Percentiles rank a stretch among this genome's conserved stretches.
These are phyloP conservation scores for Ilyonectria robusta DNA, from an alignment of 2,329 filamentous ascomycete genomes.

Conservation along the genomic window DNA sequence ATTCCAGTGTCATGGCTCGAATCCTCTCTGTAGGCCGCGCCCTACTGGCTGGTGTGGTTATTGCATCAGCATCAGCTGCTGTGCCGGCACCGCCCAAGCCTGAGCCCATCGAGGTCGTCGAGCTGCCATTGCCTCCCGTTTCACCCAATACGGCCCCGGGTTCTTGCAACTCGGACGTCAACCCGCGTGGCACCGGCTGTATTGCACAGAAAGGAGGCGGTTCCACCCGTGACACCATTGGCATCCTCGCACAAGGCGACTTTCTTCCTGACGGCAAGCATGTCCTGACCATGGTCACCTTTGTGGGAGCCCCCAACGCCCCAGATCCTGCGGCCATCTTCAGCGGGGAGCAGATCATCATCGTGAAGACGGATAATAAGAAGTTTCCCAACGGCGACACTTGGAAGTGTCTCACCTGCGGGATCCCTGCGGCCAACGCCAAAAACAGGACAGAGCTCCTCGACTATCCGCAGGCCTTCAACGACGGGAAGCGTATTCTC, in stretches of 20 bases:
- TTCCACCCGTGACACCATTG: neutral
- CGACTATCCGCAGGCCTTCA: conserved; percentile 61
- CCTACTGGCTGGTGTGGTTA: neutral
- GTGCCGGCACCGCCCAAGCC: conserved; percentile 13
- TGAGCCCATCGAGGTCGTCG: conserved; percentile 16
- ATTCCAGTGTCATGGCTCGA: neutral
- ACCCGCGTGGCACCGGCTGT: conserved; percentile 25
- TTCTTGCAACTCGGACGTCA: neutral
- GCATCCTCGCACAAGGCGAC: neutral
- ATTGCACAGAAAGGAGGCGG: neutral
- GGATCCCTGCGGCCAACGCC: conserved; percentile 52
- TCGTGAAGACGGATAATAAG: conserved; percentile 58
- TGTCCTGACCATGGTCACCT: conserved; percentile 56
- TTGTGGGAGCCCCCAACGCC: conserved; percentile 57
- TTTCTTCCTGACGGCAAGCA: conserved; percentile 61
- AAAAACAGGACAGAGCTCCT: conserved; percentile 29
- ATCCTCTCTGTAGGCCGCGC: neutral
- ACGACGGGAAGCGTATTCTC: conserved; percentile 54
- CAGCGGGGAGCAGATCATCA: conserved; percentile 56
- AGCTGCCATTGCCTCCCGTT: conserved; percentile 26
- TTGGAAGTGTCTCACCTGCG: conserved; percentile 64
- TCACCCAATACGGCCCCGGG: neutral
- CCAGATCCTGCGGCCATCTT: conserved; percentile 59
- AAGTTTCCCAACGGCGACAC: conserved; percentile 59
- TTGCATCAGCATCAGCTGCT: neutral